These are phyloP conservation scores for Lichtheimia corymbifera DNA, from an alignment of 371 early-diverging fungal species.

Conservation along the genomic window DNA sequence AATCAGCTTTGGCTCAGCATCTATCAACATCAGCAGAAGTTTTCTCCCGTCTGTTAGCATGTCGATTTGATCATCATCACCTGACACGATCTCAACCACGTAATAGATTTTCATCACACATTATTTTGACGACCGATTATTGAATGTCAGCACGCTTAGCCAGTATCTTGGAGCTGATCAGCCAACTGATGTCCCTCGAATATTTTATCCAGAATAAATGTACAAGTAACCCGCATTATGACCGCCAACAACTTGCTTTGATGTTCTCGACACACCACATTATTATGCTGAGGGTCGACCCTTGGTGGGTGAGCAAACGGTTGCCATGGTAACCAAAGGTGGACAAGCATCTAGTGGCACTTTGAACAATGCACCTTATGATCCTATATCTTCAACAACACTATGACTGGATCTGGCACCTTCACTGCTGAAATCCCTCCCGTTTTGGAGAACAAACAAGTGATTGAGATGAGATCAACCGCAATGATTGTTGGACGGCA, in stretches of 20 bases:
- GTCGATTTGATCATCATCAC: background rate
- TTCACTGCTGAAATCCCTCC: background rate
- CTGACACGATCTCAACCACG: slow-evolving; percentile 4
- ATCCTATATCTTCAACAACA: slow-evolving; percentile 4
- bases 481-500: slow-evolving; percentile 3
- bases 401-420: background rate
- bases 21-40: background rate
- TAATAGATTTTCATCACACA: background rate
- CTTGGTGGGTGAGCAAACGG: slow-evolving; percentile 28
- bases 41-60: no score
- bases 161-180: slow-evolving; percentile 2
- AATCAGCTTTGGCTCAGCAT: background rate
- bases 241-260: slow-evolving; percentile 13
- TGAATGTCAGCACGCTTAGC: background rate
- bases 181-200: slow-evolving; percentile 8
- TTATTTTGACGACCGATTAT: background rate
- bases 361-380: slow-evolving; percentile 11
- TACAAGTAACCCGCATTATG: slow-evolving; percentile 21
- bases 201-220: slow-evolving; percentile 28
- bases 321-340: slow-evolving; percentile 10
- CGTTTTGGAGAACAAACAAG: background rate
- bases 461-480: slow-evolving; percentile 10
- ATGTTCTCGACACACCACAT: background rate
- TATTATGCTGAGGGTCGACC: slow-evolving; percentile 18
- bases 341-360: background rate